Evolutionary conservation across 2,329 filamentous ascomycete genomes (phyloP).

Genomic region (Curvularia sp.): DNA sequence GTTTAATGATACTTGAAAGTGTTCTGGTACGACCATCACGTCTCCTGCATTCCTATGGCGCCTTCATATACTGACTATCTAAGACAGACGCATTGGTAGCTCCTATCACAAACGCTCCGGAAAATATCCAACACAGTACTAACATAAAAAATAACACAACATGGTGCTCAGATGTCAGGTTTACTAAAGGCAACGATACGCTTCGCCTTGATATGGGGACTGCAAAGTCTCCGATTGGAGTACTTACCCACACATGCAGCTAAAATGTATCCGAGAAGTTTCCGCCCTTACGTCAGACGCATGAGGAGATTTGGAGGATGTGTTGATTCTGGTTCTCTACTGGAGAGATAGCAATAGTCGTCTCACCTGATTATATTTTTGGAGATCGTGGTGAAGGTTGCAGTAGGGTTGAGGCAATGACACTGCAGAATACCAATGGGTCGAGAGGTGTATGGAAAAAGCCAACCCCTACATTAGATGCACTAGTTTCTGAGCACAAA

Average conservation of each 20-base stretch:
- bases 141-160: too few species aligned
- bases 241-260: background rate
- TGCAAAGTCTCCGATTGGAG: background rate
- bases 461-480: background rate
- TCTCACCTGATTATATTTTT: background rate
- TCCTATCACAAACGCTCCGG: background rate
- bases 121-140: too few species aligned
- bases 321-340: background rate
- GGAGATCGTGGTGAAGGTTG: background rate
- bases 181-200: background rate
- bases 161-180: too few species aligned
- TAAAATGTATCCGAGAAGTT: background rate
- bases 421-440: background rate
- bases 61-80: background rate
- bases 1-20: background rate
- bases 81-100: background rate
- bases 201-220: background rate
- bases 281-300: background rate
- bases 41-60: background rate
- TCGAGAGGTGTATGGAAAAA: background rate
- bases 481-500: background rate
- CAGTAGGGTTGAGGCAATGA: background rate
- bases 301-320: background rate
- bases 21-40: background rate
- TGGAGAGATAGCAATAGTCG: background rate